Conservation (phyloP, 2,329 filamentous ascomycete genomes). For the Xylaria sp. region DNA sequence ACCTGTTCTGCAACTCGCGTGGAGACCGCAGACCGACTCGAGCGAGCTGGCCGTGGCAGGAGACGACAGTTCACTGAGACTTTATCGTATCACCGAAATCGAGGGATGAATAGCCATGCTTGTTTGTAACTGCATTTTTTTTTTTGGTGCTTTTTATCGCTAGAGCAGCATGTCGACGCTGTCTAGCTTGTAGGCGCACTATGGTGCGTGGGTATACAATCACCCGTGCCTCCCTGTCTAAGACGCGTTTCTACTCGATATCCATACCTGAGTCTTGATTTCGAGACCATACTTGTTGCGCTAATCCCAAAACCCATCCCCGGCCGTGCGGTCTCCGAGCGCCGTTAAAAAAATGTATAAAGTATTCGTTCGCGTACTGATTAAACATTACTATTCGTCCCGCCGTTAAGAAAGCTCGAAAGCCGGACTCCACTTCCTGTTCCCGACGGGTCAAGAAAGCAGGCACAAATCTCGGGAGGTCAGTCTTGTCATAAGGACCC, state of each 20-base stretch:
- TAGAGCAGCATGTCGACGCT: conserved; percentile 2
- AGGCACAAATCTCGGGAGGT: not conserved
- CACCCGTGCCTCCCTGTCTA: not conserved
- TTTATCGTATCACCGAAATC: conserved; percentile 60
- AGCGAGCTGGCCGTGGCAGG: conserved; percentile 65
- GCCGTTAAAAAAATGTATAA: conserved; percentile 11
- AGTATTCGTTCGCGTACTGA: conserved; percentile 29
- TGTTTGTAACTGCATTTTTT: conserved; percentile 7
- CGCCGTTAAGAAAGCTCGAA: conserved; percentile 23
- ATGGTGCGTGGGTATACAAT: not conserved
- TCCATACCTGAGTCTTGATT: conserved; percentile 25
- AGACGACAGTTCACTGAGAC: conserved; percentile 69
- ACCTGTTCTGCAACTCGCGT: conserved; percentile 74
- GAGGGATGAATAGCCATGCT: conserved; percentile 24
- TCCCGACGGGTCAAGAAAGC: not conserved
- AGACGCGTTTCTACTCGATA: conserved; percentile 21
- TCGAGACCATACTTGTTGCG: conserved; percentile 15
- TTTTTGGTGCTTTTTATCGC: not conserved
- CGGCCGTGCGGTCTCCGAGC: not conserved
- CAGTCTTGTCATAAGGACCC: not conserved
- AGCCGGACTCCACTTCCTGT: conserved; percentile 3
- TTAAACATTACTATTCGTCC: conserved; percentile 45
- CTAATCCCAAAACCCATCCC: not conserved
- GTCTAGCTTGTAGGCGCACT: conserved; percentile 10
- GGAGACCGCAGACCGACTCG: conserved; percentile 64